Evolutionary conservation across 306 rosid genomes (phyloP).

Genomic region (Cyclanthera cordifolia): DNA sequence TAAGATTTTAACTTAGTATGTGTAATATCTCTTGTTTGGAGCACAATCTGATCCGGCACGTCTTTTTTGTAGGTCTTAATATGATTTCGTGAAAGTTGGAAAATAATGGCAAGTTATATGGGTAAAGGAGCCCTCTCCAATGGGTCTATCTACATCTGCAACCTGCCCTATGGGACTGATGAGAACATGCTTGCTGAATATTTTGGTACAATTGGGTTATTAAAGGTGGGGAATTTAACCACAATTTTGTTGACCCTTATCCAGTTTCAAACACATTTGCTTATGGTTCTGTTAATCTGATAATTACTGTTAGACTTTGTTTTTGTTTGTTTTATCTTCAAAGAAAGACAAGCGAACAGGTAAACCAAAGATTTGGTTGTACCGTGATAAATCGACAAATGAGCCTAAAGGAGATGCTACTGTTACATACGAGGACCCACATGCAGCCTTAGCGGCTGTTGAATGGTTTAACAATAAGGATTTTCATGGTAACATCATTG

Average conservation of each 20-base stretch:
- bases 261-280: neutral
- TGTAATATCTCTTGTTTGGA: neutral
- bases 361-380: slow-evolving; percentile 77
- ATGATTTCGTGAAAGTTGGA: slow-evolving; percentile 54
- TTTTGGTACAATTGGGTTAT: slow-evolving; percentile 84
- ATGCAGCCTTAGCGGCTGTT: slow-evolving; percentile 89
- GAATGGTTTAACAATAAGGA: slow-evolving; percentile 96
- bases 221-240: slow-evolving; percentile 54
- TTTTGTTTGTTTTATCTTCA: neutral
- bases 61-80: slow-evolving; percentile 27
- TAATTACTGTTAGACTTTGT: neutral
- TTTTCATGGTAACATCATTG: slow-evolving; percentile 79
- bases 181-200: slow-evolving; percentile 77
- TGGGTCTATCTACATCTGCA: slow-evolving; percentile 83
- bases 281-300: neutral
- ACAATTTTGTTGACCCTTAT: slow-evolving; percentile 7
- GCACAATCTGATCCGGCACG: neutral
- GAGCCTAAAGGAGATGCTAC: slow-evolving; percentile 99
- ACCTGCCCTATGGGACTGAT: slow-evolving; percentile 84
- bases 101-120: slow-evolving; percentile 52
- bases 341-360: slow-evolving; percentile 98
- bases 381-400: slow-evolving; percentile 72
- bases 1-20: neutral
- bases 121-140: slow-evolving; percentile 62
- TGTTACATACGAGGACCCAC: slow-evolving; percentile 93